phyloP scores from a whole-genome alignment of 306 rosid genomes.

The Cicer bijugum region DNA sequence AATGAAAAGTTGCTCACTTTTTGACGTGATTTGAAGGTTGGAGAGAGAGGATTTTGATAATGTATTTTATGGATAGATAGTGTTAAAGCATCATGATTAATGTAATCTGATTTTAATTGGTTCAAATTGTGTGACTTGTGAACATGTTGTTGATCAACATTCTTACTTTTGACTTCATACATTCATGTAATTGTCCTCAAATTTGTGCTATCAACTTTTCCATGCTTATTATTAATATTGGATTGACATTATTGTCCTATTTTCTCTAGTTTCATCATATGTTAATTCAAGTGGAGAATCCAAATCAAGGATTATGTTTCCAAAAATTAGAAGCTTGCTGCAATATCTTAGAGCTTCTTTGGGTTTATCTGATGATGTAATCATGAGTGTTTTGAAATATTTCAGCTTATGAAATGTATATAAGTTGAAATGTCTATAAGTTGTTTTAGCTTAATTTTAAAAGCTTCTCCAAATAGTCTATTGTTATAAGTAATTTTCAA shows the following conservation, averaged over 20 bases:
- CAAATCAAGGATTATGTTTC: not conserved
- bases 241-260: slow-evolving; percentile 33
- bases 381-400: too few species aligned
- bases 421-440: too few species aligned
- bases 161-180: slow-evolving; percentile 20
- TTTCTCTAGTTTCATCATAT: slow-evolving; percentile 1
- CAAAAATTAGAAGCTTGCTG: not conserved
- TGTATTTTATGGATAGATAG: slow-evolving; percentile 28
- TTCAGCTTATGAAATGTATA: too few species aligned
- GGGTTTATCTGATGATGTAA: too few species aligned
- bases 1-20: slow-evolving; percentile 42
- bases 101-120: slow-evolving; percentile 31
- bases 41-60: slow-evolving; percentile 7
- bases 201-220: slow-evolving; percentile 30
- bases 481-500: too few species aligned
- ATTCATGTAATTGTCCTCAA: not conserved
- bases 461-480: too few species aligned
- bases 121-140: slow-evolving; percentile 30
- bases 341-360: not conserved
- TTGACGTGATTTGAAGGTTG: slow-evolving; percentile 40
- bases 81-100: slow-evolving; percentile 42
- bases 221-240: slow-evolving; percentile 33
- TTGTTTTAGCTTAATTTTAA: too few species aligned
- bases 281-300: slow-evolving; percentile 34
- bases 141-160: slow-evolving; percentile 29